Base-by-base conservation (phyloP, 2,329 filamentous ascomycete species). In the Aspergillus tanneri region DNA sequence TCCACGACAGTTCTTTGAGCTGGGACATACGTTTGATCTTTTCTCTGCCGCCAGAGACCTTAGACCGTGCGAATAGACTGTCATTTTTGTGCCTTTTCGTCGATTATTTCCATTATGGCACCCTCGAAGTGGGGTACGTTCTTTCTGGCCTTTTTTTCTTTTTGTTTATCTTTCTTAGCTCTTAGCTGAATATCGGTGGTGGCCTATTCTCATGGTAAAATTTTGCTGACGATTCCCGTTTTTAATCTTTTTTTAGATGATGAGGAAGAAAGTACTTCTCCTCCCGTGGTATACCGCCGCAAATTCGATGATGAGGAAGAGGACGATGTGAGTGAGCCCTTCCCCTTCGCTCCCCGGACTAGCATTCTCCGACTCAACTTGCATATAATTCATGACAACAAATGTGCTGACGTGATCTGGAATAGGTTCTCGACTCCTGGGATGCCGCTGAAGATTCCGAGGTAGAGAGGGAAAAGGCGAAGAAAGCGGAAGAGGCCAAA, bases 401-500 rank as follows among this genome's bases (percentile, higher is more conserved):
- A 37, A 9, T 10, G n/a, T 21, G 43, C 37, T 43, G 12, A 44
- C 27, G 4, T 37, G 6, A 12, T 25, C n/a, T 22, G 11, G 16
- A 36, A 49, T 56, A 96, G 86, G 89, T 97, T 48, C 82, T 96
- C 65, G 93, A 99, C 52, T 92, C 89, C 25, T 99, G 93, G 93
- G 91, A 97, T 65, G 92, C 89, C 49, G 91, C 88, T 60, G 93
- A 97, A 66, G 93, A 99, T 75, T 96, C 90, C 53, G 93, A 99
- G 64, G 92, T 85, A 62, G 93, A 99, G 77, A 88, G 90, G 63
- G 91, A 96, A 73, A 99, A 97, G 79, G 88, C 83, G 22, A 88
- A 87, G 73, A 93, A 92, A 76, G 90, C 85, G 42, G 86, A 81
- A 5, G 91, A 89, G 66, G 87, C 83, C 44, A 95, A 95, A 73